Evolutionary conservation across 139 green algal species (phyloP).

Genomic region (Axilococcus clingmanii): DNA sequence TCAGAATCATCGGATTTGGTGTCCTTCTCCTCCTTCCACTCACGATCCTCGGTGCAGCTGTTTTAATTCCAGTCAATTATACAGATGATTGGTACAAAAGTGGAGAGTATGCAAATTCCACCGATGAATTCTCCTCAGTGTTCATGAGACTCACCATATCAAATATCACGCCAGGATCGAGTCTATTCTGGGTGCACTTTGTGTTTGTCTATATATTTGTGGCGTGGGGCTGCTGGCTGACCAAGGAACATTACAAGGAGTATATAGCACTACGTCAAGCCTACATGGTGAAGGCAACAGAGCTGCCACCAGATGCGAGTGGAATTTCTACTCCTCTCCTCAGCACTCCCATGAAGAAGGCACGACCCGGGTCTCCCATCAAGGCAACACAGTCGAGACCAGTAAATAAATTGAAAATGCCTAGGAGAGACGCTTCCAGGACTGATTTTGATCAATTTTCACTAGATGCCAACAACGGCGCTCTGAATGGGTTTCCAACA

Average conservation of each 20-base stretch:
- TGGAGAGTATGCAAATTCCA: background rate
- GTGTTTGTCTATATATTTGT: constrained; percentile 17
- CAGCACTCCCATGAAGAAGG: too few relatives aligned
- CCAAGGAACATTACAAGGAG: constrained; percentile 30
- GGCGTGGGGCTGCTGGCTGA: constrained; percentile 20
- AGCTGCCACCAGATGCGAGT: background rate
- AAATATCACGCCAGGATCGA: constrained; percentile 17
- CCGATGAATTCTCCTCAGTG: constrained; percentile 8
- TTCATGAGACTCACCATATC: constrained; percentile 32
- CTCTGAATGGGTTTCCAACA: too few relatives aligned
- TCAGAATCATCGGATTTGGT: constrained; percentile 27
- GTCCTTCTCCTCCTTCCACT: constrained; percentile 34
- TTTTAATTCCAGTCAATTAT: constrained; percentile 25
- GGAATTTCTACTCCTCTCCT: too few relatives aligned
- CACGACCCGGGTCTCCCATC: too few relatives aligned
- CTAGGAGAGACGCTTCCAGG: too few relatives aligned
- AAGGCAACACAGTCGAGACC: too few relatives aligned
- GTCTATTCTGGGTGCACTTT: constrained; percentile 26
- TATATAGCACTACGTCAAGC: constrained; percentile 28
- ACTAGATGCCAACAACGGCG: too few relatives aligned
- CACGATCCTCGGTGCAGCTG: constrained; percentile 18
- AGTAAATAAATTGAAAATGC: too few relatives aligned
- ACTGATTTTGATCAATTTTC: too few relatives aligned
- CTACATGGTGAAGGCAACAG: constrained; percentile 17
- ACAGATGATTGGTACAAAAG: constrained; percentile 5